phyloP scores from a whole-genome alignment of 148 eudicot species.

The Diospyros lotus region DNA sequence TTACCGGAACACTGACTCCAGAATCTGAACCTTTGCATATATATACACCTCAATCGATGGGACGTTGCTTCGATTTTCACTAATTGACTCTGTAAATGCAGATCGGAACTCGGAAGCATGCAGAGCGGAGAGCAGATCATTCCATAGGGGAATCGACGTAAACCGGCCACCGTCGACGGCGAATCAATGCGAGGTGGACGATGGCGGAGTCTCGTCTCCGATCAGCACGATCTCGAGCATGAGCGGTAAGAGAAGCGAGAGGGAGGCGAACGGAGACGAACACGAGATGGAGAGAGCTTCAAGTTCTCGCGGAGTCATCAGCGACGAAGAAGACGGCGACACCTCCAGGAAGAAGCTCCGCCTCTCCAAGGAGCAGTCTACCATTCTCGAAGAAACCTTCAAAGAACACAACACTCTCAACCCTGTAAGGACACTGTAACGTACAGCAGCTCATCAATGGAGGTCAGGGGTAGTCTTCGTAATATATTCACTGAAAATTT shows the following conservation, averaged over 20 bases:
- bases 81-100: constrained; percentile 2
- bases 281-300: constrained; percentile 38
- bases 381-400: constrained; percentile 74
- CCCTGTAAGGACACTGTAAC: constrained; percentile 43
- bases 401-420: constrained; percentile 82
- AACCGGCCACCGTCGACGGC: constrained; percentile 33
- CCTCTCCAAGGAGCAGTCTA: constrained; percentile 70
- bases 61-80: not conserved
- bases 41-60: not conserved
- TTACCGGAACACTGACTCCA: too few relatives aligned
- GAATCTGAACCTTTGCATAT: not conserved
- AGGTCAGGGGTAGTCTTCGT: not conserved
- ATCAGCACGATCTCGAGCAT: constrained; percentile 81
- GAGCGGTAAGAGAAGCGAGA: constrained; percentile 67
- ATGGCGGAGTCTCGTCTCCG: constrained; percentile 75
- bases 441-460: not conserved
- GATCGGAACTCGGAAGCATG: constrained; percentile 45
- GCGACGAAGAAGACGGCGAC: constrained; percentile 86
- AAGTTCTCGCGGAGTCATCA: constrained; percentile 38
- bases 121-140: constrained; percentile 34
- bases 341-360: constrained; percentile 64
- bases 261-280: constrained; percentile 36
- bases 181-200: constrained; percentile 41
- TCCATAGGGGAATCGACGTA: constrained; percentile 55
- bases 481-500: too few relatives aligned